Conservation (phyloP, 2,329 filamentous ascomycete genomes). For the Colletotrichum theobromicola region DNA sequence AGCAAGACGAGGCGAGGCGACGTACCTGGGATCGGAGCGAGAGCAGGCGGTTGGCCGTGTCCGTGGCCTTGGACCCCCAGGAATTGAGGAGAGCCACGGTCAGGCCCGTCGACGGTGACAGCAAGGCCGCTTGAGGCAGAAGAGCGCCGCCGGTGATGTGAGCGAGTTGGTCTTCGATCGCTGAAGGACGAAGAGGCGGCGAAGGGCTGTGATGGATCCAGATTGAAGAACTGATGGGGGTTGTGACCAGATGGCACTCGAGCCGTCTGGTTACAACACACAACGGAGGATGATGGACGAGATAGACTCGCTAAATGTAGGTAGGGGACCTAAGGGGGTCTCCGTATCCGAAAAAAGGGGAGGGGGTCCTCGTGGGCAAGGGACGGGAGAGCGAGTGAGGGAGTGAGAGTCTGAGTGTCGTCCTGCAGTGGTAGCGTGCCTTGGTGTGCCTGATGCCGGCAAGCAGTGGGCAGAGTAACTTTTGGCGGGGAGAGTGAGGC, state of each 20-base stretch:
- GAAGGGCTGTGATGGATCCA: conserved; percentile 22
- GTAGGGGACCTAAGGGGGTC: conserved; percentile 10
- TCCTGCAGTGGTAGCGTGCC: background rate
- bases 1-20: conserved; percentile 21
- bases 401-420: background rate
- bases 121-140: conserved; percentile 31
- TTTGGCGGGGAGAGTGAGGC: conserved; percentile 7
- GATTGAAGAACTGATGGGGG: conserved; percentile 20
- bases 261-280: conserved; percentile 22
- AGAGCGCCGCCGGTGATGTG: conserved; percentile 36
- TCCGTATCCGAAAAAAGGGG: conserved; percentile 13
- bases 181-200: conserved; percentile 28
- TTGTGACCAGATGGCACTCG: conserved; percentile 24
- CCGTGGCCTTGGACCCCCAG: conserved; percentile 45
- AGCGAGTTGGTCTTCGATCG: conserved; percentile 28
- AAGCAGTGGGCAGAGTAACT: background rate
- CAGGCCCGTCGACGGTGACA: conserved; percentile 34
- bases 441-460: background rate
- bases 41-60: conserved; percentile 43
- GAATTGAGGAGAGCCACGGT: conserved; percentile 37
- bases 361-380: conserved; percentile 12
- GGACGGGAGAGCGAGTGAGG: background rate
- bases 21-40: conserved; percentile 64
- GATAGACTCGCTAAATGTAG: conserved; percentile 13
- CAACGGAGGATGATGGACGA: background rate